phyloP scores from a whole-genome alignment of 768 basidiomycete genomes.

The Rhodocollybia butyracea region DNA sequence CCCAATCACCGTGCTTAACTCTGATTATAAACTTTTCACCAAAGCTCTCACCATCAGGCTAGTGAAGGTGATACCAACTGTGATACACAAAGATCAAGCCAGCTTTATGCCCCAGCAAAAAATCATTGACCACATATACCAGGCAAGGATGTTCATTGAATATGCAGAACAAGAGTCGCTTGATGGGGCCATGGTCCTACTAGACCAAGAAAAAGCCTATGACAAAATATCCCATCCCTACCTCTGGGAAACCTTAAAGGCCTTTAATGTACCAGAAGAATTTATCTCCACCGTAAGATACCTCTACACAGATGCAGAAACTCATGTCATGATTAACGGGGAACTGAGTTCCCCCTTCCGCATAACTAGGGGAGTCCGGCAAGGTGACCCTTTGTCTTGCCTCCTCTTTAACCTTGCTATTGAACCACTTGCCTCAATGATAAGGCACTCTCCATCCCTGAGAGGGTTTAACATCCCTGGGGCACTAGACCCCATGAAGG shows the following conservation, averaged over 20 bases:
- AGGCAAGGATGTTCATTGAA: conserved; percentile 21
- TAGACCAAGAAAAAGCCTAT: conserved; percentile 39
- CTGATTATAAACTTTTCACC: conserved; percentile 34
- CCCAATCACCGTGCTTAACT: conserved; percentile 34
- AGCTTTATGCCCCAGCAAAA: conserved; percentile 32
- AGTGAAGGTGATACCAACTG: conserved; percentile 2
- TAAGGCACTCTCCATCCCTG: conserved; percentile 14
- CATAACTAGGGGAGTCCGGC: conserved; percentile 32
- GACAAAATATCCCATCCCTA: conserved; percentile 32
- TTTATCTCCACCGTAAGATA: conserved; percentile 24
- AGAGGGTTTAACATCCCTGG: conserved; percentile 18
- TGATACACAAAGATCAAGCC: conserved; percentile 33
- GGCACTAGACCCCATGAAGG: not conserved
- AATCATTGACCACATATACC: conserved; percentile 29
- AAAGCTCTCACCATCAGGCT: conserved; percentile 20
- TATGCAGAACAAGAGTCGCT: conserved; percentile 19
- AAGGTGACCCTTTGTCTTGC: conserved; percentile 30
- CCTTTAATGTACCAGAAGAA: conserved; percentile 19
- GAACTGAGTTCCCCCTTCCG: conserved; percentile 18
- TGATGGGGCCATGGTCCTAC: conserved; percentile 23
- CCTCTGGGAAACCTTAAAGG: conserved; percentile 22
- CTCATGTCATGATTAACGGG: conserved; percentile 31
- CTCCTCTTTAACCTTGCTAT: conserved; percentile 26
- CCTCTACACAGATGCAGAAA: conserved; percentile 26
- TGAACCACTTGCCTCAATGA: conserved; percentile 19